A percentile compares a stretch with the other conserved stretches of the same genome.
phyloP scores from a whole-genome alignment of 306 rosid genomes.

The Astragalus membranaceus region DNA sequence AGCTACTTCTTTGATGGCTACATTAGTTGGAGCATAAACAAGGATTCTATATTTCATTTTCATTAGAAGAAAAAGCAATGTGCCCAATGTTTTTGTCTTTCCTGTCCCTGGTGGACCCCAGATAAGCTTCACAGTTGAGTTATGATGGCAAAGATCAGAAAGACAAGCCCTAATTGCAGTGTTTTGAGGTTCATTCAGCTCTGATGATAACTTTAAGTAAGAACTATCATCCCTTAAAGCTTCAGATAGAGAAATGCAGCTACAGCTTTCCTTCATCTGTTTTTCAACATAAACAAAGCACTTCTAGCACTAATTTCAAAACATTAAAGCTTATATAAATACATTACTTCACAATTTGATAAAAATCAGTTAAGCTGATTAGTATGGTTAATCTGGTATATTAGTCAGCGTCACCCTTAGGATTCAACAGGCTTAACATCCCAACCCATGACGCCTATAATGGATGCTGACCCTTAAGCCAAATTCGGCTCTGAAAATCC shows the following conservation, averaged over 20 bases:
- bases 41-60: slow-evolving; percentile 41
- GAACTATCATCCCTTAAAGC: neutral
- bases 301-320: neutral
- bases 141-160: slow-evolving; percentile 19
- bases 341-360: neutral
- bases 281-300: neutral
- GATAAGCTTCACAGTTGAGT: slow-evolving; percentile 35
- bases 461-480: too few species aligned
- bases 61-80: slow-evolving; percentile 34
- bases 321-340: neutral
- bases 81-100: slow-evolving; percentile 45
- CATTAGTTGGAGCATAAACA: slow-evolving; percentile 40
- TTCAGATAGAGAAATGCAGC: neutral
- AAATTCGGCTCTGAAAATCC: too few species aligned
- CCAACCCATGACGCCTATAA: too few species aligned
- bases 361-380: neutral
- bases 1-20: neutral
- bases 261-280: slow-evolving; percentile 27
- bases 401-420: too few species aligned
- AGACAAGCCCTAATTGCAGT: slow-evolving; percentile 43
- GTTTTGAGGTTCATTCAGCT: slow-evolving; percentile 45
- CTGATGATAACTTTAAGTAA: neutral
- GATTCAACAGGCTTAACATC: too few species aligned
- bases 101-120: slow-evolving; percentile 93
- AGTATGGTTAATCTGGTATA: too few species aligned